Percentiles rank a stretch among this genome's conserved stretches.
phyloP scores from a whole-genome alignment of 495 filamentous ascomycete species.

The Penicillium argentinense region DNA sequence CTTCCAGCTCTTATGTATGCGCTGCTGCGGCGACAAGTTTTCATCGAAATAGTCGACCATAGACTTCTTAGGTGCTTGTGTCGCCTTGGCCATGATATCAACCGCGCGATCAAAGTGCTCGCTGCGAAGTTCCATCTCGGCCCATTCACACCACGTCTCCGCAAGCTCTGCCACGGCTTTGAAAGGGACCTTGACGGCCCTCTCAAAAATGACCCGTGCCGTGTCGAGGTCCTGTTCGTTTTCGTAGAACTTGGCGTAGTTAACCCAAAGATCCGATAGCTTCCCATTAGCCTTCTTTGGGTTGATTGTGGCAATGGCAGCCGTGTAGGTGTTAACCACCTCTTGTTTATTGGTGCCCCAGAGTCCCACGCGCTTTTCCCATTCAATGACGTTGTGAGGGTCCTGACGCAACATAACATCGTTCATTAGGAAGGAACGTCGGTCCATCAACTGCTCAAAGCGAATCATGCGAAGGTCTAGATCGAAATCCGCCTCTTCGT shows the following conservation, averaged over 20 bases:
- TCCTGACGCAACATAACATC: constrained; percentile 95
- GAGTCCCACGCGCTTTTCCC: constrained; percentile 91
- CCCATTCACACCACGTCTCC: constrained; percentile 99
- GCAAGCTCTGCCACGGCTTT: constrained; percentile 93
- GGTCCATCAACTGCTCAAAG: constrained; percentile 97
- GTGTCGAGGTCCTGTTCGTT: constrained; percentile 79
- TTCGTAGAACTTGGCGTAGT: constrained; percentile 98
- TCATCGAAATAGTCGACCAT: constrained; percentile 99
- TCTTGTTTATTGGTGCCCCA: constrained; percentile 94
- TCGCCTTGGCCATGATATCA: constrained; percentile 94
- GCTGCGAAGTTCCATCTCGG: constrained; percentile 92
- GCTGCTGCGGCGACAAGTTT: constrained; percentile 86
- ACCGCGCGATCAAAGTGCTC: constrained; percentile 96
- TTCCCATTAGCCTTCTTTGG: constrained; percentile 94
- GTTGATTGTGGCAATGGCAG: constrained; percentile 87
- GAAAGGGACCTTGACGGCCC: constrained; percentile 95
- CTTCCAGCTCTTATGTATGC: constrained; percentile 99
- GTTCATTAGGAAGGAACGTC: constrained; percentile 93
- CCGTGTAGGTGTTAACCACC: constrained; percentile 91
- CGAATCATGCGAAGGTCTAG: constrained; percentile 97
- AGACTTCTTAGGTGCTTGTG: constrained; percentile 90
- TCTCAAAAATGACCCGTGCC: constrained; percentile 91
- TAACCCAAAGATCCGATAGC: constrained; percentile 94
- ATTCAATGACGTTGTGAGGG: constrained; percentile 93
- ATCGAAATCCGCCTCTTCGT: constrained; percentile 91